A percentile compares a stretch with the other conserved stretches of the same genome.
phyloP scores from a whole-genome alignment of 192 early-diverging fungal genomes.

The Jimgerdemannia lactiflua region DNA sequence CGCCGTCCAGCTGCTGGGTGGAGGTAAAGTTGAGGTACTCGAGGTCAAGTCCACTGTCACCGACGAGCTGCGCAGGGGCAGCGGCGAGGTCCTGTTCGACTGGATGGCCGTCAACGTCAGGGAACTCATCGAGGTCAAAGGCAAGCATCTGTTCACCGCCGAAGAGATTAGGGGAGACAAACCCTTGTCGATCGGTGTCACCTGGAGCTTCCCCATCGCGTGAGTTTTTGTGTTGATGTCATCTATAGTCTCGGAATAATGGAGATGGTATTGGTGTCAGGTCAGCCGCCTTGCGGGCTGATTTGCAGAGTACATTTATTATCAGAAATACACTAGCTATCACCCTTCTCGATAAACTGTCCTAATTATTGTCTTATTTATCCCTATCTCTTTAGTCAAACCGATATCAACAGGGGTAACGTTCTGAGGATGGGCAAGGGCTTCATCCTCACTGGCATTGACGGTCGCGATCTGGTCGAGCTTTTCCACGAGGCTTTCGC shows the following conservation, averaged over 20 bases:
- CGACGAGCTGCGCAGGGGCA: conserved; percentile 77
- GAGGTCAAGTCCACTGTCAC: conserved; percentile 74
- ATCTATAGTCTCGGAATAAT: background rate
- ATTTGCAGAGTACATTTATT: background rate
- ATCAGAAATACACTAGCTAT: background rate
- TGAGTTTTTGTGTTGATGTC: conserved; percentile 39
- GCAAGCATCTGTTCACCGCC: conserved; percentile 18
- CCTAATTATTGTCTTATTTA: background rate
- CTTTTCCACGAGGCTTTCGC: conserved; percentile 80
- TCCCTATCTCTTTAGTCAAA: conserved; percentile 44
- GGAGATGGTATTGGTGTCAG: background rate
- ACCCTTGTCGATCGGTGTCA: conserved; percentile 58
- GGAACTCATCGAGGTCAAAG: conserved; percentile 25
- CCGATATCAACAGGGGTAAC: conserved; percentile 46
- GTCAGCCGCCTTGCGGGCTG: background rate
- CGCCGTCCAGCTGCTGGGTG: conserved; percentile 75
- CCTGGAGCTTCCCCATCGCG: conserved; percentile 82
- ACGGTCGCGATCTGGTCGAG: conserved; percentile 82
- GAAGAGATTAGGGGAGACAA: conserved; percentile 25
- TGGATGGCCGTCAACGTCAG: conserved; percentile 69
- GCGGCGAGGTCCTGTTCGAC: conserved; percentile 71
- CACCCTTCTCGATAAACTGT: too few relatives aligned
- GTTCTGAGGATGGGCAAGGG: conserved; percentile 78
- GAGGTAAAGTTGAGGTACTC: conserved; percentile 59
- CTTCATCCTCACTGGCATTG: conserved; percentile 69